Conservation (phyloP, 305 asterid genomes). For the Solanum aculeatissimum region DNA sequence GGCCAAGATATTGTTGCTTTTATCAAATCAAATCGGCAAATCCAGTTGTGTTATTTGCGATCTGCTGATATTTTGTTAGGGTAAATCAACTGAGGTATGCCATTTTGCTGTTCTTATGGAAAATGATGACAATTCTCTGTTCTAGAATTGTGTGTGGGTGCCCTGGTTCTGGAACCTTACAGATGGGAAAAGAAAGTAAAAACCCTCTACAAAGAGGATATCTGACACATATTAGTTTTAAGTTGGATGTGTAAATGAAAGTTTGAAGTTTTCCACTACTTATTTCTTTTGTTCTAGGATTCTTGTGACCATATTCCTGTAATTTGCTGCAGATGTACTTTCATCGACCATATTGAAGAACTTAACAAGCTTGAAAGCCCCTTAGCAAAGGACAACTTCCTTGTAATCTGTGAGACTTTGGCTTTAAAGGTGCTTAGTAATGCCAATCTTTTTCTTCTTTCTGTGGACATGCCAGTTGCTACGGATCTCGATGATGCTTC, state of each 20-base stretch:
- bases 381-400: slow-evolving; percentile 46
- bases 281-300: not conserved
- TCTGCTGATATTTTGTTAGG: not conserved
- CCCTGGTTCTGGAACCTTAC: not conserved
- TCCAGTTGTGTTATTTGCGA: not conserved
- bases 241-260: not conserved
- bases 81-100: not conserved
- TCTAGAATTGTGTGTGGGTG: not conserved
- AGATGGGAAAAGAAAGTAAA: not conserved
- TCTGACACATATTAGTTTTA: not conserved
- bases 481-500: slow-evolving; percentile 68
- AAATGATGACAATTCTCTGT: not conserved
- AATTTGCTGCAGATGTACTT: slow-evolving; percentile 56
- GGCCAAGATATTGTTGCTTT: not conserved
- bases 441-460: slow-evolving; percentile 60
- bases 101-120: not conserved
- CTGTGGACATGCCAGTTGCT: slow-evolving; percentile 90
- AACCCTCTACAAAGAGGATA: not conserved
- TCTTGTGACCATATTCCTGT: slow-evolving; percentile 6
- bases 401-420: slow-evolving; percentile 66
- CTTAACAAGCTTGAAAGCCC: slow-evolving; percentile 33
- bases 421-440: slow-evolving; percentile 82
- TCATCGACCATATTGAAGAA: slow-evolving; percentile 58
- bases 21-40: not conserved
- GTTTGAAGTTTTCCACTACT: not conserved